phyloP scores from a whole-genome alignment of 1,284 basidiomycete genomes.

The Fomitiporia mediterranea region DNA sequence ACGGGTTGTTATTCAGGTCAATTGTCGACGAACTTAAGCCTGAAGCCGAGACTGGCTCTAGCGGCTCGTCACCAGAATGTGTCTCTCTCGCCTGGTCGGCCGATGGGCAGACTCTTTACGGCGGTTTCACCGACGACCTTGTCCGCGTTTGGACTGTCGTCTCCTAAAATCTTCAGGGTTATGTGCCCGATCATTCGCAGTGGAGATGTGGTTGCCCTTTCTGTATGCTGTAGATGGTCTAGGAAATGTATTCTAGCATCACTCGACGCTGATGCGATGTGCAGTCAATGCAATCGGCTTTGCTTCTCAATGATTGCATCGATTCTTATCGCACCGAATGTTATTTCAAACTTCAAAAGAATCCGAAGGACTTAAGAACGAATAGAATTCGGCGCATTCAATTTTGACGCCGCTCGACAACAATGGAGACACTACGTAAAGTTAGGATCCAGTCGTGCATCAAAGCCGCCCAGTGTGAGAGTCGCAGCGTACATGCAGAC shows the following conservation, averaged over 20 bases:
- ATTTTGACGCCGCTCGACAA: no score
- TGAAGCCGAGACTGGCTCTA: constrained; percentile 74
- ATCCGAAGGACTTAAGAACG: background rate
- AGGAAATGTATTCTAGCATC: constrained; percentile 11
- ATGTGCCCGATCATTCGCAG: background rate
- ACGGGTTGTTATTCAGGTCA: constrained; percentile 50
- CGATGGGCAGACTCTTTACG: constrained; percentile 96
- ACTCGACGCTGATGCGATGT: constrained; percentile 2
- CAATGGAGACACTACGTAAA: no score
- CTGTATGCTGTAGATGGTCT: constrained; percentile 10
- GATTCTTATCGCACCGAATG: background rate
- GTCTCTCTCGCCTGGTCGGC: constrained; percentile 98
- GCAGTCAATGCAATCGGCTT: constrained; percentile 1
- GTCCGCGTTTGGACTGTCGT: constrained; percentile 91
- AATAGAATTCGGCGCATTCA: no score
- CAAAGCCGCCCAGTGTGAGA: no score
- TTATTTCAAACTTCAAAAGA: background rate
- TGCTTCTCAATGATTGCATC: background rate
- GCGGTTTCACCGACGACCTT: constrained; percentile 89
- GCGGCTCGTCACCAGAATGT: constrained; percentile 88
- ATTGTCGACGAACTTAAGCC: constrained; percentile 99
- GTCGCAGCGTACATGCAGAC: no score
- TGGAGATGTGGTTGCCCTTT: background rate
- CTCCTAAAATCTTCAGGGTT: constrained; percentile 40
- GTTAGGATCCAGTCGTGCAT: no score